phyloP scores from a whole-genome alignment of 1,139 yeast genomes.

The Suhomyces coccinellae region DNA sequence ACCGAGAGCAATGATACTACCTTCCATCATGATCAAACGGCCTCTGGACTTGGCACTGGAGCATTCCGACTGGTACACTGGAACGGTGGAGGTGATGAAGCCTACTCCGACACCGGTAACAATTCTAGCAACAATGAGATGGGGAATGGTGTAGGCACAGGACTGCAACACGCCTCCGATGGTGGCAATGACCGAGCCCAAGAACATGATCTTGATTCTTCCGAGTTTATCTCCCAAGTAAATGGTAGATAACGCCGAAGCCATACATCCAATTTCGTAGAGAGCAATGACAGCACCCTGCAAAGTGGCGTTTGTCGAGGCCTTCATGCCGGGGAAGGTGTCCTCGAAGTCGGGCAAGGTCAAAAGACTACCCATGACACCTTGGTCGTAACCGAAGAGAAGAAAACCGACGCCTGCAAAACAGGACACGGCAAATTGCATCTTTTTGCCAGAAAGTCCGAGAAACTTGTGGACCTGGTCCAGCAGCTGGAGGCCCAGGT shows the following conservation, averaged over 20 bases:
- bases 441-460: conserved; percentile 28
- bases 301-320: conserved; percentile 30
- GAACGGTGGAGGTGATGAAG: conserved; percentile 39
- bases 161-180: conserved; percentile 41
- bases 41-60: conserved; percentile 39
- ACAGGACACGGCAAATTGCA: conserved; percentile 28
- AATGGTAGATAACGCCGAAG: conserved; percentile 35
- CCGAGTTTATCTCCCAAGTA: conserved; percentile 39
- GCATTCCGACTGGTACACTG: conserved; percentile 41
- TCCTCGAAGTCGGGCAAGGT: conserved; percentile 39
- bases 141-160: conserved; percentile 32
- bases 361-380: conserved; percentile 49
- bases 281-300: conserved; percentile 43
- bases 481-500: not conserved
- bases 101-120: conserved; percentile 45
- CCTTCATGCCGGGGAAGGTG: conserved; percentile 39
- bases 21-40: conserved; percentile 36
- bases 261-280: conserved; percentile 41
- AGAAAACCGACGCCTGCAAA: conserved; percentile 36
- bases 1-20: conserved; percentile 34
- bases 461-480: conserved; percentile 18
- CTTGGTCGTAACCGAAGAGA: conserved; percentile 50
- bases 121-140: conserved; percentile 42
- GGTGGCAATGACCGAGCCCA: conserved; percentile 34
- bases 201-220: conserved; percentile 32